phyloP scores from a whole-genome alignment of 768 basidiomycete species.

The Amanita molliuscula region DNA sequence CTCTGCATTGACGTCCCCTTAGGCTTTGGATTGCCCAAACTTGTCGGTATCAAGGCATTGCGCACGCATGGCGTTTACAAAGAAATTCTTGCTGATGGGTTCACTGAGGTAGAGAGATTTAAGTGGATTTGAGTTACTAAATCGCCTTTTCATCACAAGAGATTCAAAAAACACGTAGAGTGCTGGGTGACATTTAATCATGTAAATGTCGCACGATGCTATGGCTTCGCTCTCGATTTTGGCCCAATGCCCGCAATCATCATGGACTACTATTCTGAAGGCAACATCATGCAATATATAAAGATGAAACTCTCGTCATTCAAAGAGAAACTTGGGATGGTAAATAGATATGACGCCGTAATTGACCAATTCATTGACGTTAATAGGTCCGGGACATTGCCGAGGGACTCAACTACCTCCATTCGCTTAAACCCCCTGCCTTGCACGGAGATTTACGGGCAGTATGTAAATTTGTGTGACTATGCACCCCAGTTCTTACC shows the following conservation, averaged over 20 bases:
- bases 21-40: too few relatives aligned
- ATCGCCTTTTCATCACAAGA: background rate
- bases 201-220: background rate
- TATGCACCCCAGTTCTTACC: background rate
- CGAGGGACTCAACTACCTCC: slow-evolving; percentile 16
- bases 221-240: background rate
- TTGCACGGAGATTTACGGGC: slow-evolving; percentile 19
- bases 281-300: background rate
- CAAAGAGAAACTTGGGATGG: background rate
- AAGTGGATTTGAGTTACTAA: too few relatives aligned
- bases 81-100: too few relatives aligned
- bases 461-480: background rate
- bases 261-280: background rate
- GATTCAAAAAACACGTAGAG: background rate
- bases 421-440: slow-evolving; percentile 8
- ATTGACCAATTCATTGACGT: background rate
- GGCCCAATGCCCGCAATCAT: background rate
- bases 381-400: slow-evolving; percentile 8
- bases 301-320: background rate
- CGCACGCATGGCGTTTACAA: too few relatives aligned
- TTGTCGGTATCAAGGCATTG: too few relatives aligned
- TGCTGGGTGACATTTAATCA: background rate
- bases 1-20: too few relatives aligned
- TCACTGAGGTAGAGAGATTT: too few relatives aligned
- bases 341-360: background rate